These are phyloP conservation scores for Phytophthora foliorum DNA, from an alignment of 352 stramenopile genomes.

Conservation along the genomic window DNA sequence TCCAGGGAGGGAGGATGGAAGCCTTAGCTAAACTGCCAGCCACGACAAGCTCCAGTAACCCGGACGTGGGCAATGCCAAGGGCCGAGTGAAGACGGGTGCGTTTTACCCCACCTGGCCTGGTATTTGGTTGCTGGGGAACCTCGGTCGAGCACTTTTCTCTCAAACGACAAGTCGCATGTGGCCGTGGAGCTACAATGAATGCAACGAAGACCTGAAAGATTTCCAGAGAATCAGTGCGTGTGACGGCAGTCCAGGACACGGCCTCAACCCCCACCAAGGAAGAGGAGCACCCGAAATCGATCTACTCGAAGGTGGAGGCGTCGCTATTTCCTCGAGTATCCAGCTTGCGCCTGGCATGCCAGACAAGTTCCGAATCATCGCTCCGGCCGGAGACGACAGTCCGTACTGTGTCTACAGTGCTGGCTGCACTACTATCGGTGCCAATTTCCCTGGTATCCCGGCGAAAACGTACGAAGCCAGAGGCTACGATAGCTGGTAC, in stretches of 20 bases:
- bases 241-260: slow-evolving; percentile 91
- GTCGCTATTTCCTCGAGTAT: slow-evolving; percentile 87
- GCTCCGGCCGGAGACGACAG: slow-evolving; percentile 33
- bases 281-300: slow-evolving; percentile 94
- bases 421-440: slow-evolving; percentile 47
- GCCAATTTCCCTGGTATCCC: slow-evolving; percentile 65
- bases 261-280: slow-evolving; percentile 89
- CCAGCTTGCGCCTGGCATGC: slow-evolving; percentile 85
- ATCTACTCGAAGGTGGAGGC: slow-evolving; percentile 92
- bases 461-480: slow-evolving; percentile 44
- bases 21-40: slow-evolving; percentile 90
- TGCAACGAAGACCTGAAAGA: slow-evolving; percentile 65
- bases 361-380: slow-evolving; percentile 62
- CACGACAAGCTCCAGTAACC: slow-evolving; percentile 66
- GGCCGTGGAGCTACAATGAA: slow-evolving; percentile 95
- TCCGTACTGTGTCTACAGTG: slow-evolving; percentile 54
- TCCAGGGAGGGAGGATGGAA: slow-evolving; percentile 93
- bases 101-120: slow-evolving; percentile 92
- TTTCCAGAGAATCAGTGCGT: slow-evolving; percentile 81
- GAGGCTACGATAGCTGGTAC: slow-evolving; percentile 58
- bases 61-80: slow-evolving; percentile 55
- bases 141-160: slow-evolving; percentile 95
- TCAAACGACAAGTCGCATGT: slow-evolving; percentile 92
- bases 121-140: slow-evolving; percentile 97
- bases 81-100: slow-evolving; percentile 41